Conservation (phyloP, 495 filamentous ascomycete genomes). For the Neurospora sp. region DNA sequence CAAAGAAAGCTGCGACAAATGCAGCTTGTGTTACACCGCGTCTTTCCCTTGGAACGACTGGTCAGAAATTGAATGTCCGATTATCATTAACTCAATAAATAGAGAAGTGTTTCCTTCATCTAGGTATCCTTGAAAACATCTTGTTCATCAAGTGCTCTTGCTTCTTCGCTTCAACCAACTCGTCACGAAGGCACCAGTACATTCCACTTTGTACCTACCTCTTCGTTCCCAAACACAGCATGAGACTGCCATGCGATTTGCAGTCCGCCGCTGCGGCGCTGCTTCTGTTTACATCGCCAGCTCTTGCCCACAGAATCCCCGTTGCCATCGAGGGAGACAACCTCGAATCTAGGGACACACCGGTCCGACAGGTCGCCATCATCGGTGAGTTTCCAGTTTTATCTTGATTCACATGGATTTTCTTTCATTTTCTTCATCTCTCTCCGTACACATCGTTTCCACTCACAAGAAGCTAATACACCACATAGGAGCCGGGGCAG, state of each 20-base stretch:
- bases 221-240: neutral
- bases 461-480: constrained; percentile 9
- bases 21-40: neutral
- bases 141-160: neutral
- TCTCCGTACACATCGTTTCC: constrained; percentile 3
- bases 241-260: neutral
- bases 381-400: constrained; percentile 26
- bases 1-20: neutral
- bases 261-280: neutral
- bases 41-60: neutral
- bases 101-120: neutral
- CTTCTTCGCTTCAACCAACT: neutral
- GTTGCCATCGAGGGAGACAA: neutral
- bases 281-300: neutral
- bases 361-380: constrained; percentile 31
- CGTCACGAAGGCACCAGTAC: neutral
- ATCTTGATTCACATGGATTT: neutral
- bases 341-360: neutral
- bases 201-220: neutral
- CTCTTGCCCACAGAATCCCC: neutral
- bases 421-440: neutral
- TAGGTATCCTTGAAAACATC: too few species aligned
- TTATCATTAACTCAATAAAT: neutral
- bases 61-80: neutral
- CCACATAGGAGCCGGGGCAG: constrained; percentile 73